phyloP scores from a whole-genome alignment of 768 basidiomycete genomes.

The Gyrodon lividus region DNA sequence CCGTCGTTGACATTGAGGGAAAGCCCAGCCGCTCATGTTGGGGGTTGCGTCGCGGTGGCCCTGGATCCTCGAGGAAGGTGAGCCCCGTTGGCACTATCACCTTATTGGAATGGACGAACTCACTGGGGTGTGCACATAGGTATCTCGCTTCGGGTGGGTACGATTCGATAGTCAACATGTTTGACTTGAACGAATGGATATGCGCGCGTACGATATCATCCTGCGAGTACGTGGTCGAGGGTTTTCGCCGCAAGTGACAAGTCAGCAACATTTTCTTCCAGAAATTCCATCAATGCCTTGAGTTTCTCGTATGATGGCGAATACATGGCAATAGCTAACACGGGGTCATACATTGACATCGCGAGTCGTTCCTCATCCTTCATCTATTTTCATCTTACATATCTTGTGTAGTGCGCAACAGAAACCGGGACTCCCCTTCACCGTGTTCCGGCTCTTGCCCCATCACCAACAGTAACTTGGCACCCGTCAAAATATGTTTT shows the following conservation, averaged over 20 bases:
- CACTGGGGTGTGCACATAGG: slow-evolving; percentile 29
- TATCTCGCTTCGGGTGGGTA: slow-evolving; percentile 79
- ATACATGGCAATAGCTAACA: slow-evolving; percentile 74
- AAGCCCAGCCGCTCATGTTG: slow-evolving; percentile 72
- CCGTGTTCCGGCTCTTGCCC: slow-evolving; percentile 69
- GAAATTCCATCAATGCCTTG: slow-evolving; percentile 67
- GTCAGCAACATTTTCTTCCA: slow-evolving; percentile 28
- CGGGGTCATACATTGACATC: slow-evolving; percentile 74
- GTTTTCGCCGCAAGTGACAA: neutral
- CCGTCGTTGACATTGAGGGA: slow-evolving; percentile 60
- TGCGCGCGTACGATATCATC: slow-evolving; percentile 71
- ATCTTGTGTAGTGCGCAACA: slow-evolving; percentile 60
- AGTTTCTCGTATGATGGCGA: slow-evolving; percentile 86
- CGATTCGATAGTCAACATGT: slow-evolving; percentile 82
- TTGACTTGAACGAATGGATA: slow-evolving; percentile 80
- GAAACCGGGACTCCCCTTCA: slow-evolving; percentile 75
- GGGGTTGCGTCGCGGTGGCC: slow-evolving; percentile 74
- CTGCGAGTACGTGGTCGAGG: slow-evolving; percentile 63
- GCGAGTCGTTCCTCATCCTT: slow-evolving; percentile 41
- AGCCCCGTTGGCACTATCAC: slow-evolving; percentile 5
- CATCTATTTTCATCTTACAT: neutral
- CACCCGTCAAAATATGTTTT: slow-evolving; percentile 81
- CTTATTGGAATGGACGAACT: neutral
- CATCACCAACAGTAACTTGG: slow-evolving; percentile 78
- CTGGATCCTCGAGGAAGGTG: slow-evolving; percentile 79